These are phyloP conservation scores for Cyberlindnera maclurae DNA, from an alignment of 805 yeast species.

Conservation along the genomic window DNA sequence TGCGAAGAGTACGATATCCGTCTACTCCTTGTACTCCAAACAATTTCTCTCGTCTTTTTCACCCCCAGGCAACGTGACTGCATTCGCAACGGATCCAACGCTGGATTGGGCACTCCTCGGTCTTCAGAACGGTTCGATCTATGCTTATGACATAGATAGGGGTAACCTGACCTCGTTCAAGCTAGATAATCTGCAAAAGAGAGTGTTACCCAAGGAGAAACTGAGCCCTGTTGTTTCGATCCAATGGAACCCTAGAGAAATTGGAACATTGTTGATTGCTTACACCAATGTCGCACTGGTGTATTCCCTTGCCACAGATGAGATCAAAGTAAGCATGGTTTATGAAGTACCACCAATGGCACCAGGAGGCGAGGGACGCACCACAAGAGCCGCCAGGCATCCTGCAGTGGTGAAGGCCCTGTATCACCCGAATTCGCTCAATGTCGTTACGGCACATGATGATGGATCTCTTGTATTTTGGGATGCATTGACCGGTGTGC, in stretches of 20 bases:
- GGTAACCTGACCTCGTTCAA: conserved; percentile 57
- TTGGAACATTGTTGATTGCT: conserved; percentile 68
- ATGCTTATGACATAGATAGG: conserved; percentile 77
- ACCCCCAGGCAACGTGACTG: conserved; percentile 60
- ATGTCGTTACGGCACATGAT: conserved; percentile 67
- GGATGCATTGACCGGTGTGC: conserved; percentile 77
- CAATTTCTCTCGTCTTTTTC: conserved; percentile 51
- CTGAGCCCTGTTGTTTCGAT: conserved; percentile 60
- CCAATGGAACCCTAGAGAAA: conserved; percentile 84
- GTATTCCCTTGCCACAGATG: conserved; percentile 58
- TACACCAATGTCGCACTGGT: conserved; percentile 64
- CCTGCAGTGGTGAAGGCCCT: conserved; percentile 46
- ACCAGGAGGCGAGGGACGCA: conserved; percentile 56
- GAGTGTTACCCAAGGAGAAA: conserved; percentile 46
- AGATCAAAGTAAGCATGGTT: conserved; percentile 46
- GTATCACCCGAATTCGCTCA: conserved; percentile 93
- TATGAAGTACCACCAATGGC: conserved; percentile 63
- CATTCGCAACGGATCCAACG: conserved; percentile 76
- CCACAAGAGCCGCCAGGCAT: conserved; percentile 25
- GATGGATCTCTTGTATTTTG: conserved; percentile 88
- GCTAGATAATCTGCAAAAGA: conserved; percentile 65
- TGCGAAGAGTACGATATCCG: conserved; percentile 49
- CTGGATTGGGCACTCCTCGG: conserved; percentile 85
- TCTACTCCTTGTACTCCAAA: conserved; percentile 64
- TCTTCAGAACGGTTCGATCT: conserved; percentile 61